Conservation (phyloP, 805 yeast species). For the Lachancea lanzarotensis region DNA sequence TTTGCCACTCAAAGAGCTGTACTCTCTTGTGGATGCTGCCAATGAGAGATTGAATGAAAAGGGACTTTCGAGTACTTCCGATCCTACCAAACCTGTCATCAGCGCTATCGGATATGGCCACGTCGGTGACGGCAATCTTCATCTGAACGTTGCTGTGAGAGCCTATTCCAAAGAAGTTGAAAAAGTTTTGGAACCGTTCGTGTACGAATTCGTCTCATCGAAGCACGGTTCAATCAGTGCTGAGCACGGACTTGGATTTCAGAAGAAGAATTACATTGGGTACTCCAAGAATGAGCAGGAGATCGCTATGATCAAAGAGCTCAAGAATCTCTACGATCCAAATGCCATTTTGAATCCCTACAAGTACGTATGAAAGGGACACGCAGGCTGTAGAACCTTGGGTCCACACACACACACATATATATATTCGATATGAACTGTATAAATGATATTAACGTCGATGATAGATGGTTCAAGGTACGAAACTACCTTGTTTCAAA, state of each 20-base stretch:
- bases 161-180: constrained; percentile 76
- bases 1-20: constrained; percentile 73
- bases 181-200: constrained; percentile 81
- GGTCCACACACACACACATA: neutral
- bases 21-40: constrained; percentile 76
- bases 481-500: constrained; percentile 31
- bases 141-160: constrained; percentile 86
- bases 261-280: constrained; percentile 82
- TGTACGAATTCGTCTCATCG: constrained; percentile 76
- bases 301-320: constrained; percentile 64
- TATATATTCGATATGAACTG: neutral
- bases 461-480: neutral
- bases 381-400: neutral
- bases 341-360: constrained; percentile 90
- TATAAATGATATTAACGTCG: neutral
- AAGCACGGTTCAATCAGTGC: constrained; percentile 88
- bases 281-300: constrained; percentile 75
- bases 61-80: constrained; percentile 57
- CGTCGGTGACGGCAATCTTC: constrained; percentile 95
- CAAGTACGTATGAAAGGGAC: constrained; percentile 56
- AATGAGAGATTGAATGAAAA: constrained; percentile 50
- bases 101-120: constrained; percentile 97
- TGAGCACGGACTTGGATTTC: constrained; percentile 97
- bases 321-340: constrained; percentile 84
- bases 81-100: constrained; percentile 60